phyloP scores from a whole-genome alignment of 352 stramenopile species.

The Globisporangium parvum region DNA sequence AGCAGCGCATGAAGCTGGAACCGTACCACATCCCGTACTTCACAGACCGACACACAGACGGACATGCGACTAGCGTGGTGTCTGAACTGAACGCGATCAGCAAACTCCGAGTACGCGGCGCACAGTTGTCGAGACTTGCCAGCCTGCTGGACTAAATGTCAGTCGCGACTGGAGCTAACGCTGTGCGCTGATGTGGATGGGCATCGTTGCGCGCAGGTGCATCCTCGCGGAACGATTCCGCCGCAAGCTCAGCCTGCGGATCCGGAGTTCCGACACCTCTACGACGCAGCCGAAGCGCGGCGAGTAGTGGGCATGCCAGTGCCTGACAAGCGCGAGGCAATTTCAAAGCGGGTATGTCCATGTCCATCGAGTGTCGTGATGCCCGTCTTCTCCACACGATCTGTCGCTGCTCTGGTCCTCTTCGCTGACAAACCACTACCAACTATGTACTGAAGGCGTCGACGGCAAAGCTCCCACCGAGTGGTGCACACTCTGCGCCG shows the following conservation, averaged over 20 bases:
- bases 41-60: not conserved
- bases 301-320: slow-evolving; percentile 10
- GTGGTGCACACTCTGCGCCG: not conserved
- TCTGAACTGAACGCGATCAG: not conserved
- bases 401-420: not conserved
- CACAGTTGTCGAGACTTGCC: not conserved
- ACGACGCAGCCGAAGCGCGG: slow-evolving; percentile 30
- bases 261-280: slow-evolving; percentile 47
- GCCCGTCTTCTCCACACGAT: not conserved
- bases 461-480: not conserved
- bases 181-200: not conserved
- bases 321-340: not conserved
- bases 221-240: slow-evolving; percentile 40
- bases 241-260: slow-evolving; percentile 34
- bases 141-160: not conserved
- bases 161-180: not conserved
- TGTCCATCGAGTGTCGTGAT: not conserved
- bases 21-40: slow-evolving; percentile 34
- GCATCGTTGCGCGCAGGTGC: slow-evolving; percentile 16
- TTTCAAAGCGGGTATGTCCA: not conserved
- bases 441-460: slow-evolving; percentile 1
- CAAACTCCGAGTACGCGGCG: slow-evolving; percentile 4
- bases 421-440: not conserved
- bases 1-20: slow-evolving; percentile 13
- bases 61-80: not conserved